Conservation (phyloP, 164 flowering plant species). For the Amborella trichopoda region DNA sequence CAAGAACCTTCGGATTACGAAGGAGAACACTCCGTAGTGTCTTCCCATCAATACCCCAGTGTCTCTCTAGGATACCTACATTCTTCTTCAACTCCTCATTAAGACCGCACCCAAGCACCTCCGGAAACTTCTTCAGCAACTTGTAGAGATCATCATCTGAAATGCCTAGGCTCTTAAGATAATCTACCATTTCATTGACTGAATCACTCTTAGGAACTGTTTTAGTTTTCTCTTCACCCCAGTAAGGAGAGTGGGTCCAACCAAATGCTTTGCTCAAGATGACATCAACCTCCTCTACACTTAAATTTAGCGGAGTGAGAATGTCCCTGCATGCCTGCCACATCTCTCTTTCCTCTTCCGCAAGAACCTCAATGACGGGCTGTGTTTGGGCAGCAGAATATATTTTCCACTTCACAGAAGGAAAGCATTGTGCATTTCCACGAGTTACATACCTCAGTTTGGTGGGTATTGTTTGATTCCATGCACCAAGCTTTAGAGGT, state of each 20-base stretch:
- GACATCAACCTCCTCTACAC: constrained; percentile 46
- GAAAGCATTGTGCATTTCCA: constrained; percentile 7
- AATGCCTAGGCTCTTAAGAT: constrained; percentile 53
- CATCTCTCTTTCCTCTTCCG: constrained; percentile 39
- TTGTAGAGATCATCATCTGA: constrained; percentile 67
- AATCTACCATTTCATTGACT: constrained; percentile 43
- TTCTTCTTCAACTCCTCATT: constrained; percentile 57
- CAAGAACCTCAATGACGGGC: constrained; percentile 12
- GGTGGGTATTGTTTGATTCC: constrained; percentile 6
- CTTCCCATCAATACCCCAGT: constrained; percentile 86
- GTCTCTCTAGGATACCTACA: constrained; percentile 41
- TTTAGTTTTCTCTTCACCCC: constrained; percentile 80
- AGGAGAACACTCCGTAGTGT: constrained; percentile 61
- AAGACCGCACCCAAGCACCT: constrained; percentile 86
- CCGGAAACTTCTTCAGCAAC: constrained; percentile 87
- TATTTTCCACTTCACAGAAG: constrained; percentile 37
- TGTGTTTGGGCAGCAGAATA: constrained; percentile 30
- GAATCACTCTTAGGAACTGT: constrained; percentile 49
- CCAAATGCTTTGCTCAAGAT: constrained; percentile 92
- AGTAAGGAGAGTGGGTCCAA: constrained; percentile 69
- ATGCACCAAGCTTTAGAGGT: constrained; percentile 7
- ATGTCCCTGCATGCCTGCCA: constrained; percentile 70
- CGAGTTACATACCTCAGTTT: constrained; percentile 3
- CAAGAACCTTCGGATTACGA: constrained; percentile 85
- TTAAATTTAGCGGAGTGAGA: constrained; percentile 37